Base-by-base conservation (phyloP, 768 basidiomycete species). In the Russula earlei region DNA sequence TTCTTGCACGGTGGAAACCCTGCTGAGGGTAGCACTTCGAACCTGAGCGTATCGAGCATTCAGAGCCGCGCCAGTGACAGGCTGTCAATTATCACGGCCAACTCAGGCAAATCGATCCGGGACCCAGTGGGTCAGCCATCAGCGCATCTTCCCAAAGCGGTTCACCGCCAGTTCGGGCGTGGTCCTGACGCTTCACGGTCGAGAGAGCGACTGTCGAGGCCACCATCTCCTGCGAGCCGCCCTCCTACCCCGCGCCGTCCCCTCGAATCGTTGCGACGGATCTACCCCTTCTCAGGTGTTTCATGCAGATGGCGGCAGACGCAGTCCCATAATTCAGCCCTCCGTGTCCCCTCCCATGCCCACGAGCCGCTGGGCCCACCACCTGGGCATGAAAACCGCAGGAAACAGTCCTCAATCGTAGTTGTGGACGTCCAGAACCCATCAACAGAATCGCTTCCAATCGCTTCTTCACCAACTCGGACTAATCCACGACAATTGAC, bases 161-260 rank as follows among this genome's bases (percentile, higher is more conserved):
- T 38, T 38, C 27, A 50, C 50, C 55, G 33, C 9, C 49, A 44
- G 22, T 56, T 56, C n/a, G 55, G 49, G 22, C 49, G 49, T 49
- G 49, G 55, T 6, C 55, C 54, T 1, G 40, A 41, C 14, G 7
- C 19, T 12, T 44, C 42, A 8, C 42, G 33, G 0, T 44, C 49
- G 33, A 43, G 19, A 29, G 54, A 20, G 25, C 54, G 31, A 34
- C 41, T 12, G 17, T 54, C 46, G 1, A n/a, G n/a, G n/a, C n/a
- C n/a, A n/a, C n/a, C n/a, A n/a, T n/a, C n/a, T 22, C 54, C 53
- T 9, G n/a, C 17, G 20, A 27, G 1, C 41, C 46, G 33, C 33
- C 14, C 33, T 15, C 45, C 14, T n/a, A 19, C 41, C 5, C 11
- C 12, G 47, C 24, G 19, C 17, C 25, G 12, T 7, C 5, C 24